These are phyloP conservation scores for Acacia acuminata DNA, from an alignment of 306 rosid genomes.

Conservation along the genomic window DNA sequence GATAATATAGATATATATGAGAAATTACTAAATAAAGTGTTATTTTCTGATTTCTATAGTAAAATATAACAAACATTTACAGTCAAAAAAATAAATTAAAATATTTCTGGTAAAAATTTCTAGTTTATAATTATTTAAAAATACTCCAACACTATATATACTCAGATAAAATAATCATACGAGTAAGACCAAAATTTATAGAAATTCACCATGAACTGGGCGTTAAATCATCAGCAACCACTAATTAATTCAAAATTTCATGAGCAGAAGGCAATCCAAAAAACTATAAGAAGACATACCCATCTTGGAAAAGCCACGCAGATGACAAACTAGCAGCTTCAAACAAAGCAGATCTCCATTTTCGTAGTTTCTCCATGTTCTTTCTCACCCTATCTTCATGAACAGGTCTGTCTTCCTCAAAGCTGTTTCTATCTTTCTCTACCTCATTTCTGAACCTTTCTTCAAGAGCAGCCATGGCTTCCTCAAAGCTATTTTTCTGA, in stretches of 20 bases:
- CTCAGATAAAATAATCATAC: not conserved
- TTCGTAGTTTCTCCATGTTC: not conserved
- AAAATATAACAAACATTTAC: no score
- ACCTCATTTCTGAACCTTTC: no score
- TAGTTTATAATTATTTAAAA: no score
- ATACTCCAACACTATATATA: no score
- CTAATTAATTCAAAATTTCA: not conserved
- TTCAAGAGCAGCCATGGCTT: no score
- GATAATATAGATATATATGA: no score
- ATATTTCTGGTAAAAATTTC: no score
- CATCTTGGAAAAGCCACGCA: not conserved
- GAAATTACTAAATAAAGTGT: no score
- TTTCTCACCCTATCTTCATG: not conserved
- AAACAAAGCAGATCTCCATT: not conserved
- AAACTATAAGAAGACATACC: not conserved
- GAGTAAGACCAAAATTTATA: not conserved
- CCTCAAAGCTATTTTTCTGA: no score
- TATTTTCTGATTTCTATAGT: no score
- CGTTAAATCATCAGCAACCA: not conserved
- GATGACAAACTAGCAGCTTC: not conserved
- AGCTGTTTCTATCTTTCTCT: not conserved
- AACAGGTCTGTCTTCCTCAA: not conserved
- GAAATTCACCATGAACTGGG: no score
- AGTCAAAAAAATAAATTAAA: no score
- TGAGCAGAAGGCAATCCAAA: not conserved